Conservation (phyloP, 2,329 filamentous ascomycete genomes). For the Penicillium decumbens region DNA sequence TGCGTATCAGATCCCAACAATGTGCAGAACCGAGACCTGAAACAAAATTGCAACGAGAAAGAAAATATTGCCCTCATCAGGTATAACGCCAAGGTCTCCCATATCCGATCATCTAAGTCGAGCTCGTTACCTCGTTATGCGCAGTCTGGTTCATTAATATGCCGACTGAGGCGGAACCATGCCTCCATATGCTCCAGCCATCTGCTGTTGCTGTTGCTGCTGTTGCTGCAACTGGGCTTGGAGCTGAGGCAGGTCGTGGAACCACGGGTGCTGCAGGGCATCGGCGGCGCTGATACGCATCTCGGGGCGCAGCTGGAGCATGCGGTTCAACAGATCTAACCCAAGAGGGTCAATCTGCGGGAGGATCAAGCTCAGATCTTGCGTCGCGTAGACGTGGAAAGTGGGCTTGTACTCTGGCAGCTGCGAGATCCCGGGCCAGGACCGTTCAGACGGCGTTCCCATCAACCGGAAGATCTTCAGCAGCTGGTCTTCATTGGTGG, state of each 20-base stretch:
- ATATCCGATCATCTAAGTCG: constrained; percentile 26
- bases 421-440: constrained; percentile 90
- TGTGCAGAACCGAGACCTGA: constrained; percentile 2
- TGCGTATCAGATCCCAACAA: background rate
- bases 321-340: constrained; percentile 78
- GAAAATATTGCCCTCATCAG: constrained; percentile 18
- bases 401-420: constrained; percentile 97
- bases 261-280: constrained; percentile 88
- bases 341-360: constrained; percentile 85
- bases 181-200: constrained; percentile 38
- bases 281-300: constrained; percentile 83
- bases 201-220: constrained; percentile 36
- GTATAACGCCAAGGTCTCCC: constrained; percentile 32
- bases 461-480: constrained; percentile 97
- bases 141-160: constrained; percentile 23
- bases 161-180: constrained; percentile 36
- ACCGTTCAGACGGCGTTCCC: constrained; percentile 92
- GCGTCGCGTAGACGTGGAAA: constrained; percentile 90
- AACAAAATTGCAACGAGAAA: constrained; percentile 5
- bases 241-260: constrained; percentile 60
- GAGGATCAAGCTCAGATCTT: constrained; percentile 79
- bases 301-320: constrained; percentile 91
- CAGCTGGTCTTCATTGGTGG: constrained; percentile 96
- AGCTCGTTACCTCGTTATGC: constrained; percentile 28
- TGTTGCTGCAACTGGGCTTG: constrained; percentile 48